These are phyloP conservation scores for Sonneratia caseolaris DNA, from an alignment of 345 rosid genomes.

Conservation along the genomic window DNA sequence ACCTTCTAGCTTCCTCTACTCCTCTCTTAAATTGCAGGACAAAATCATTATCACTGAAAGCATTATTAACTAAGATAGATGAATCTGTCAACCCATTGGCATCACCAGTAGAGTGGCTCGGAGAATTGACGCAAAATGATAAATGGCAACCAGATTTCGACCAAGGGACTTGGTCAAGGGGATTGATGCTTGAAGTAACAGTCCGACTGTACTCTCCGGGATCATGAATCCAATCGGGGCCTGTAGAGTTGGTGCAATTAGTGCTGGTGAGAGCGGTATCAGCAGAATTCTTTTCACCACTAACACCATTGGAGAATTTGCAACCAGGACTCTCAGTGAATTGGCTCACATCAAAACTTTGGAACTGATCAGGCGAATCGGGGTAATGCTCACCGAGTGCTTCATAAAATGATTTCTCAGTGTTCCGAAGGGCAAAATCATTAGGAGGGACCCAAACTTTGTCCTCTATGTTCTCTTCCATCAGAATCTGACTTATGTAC, in stretches of 20 bases:
- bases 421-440: slow-evolving; percentile 47
- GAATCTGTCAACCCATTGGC: neutral
- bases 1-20: slow-evolving; percentile 35
- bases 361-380: slow-evolving; percentile 10
- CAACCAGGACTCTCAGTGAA: slow-evolving; percentile 18
- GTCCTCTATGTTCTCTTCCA: slow-evolving; percentile 19
- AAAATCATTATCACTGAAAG: slow-evolving; percentile 15
- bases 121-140: neutral
- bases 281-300: slow-evolving; percentile 14
- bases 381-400: slow-evolving; percentile 33
- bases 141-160: neutral
- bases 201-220: neutral
- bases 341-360: slow-evolving; percentile 5
- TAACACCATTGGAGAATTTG: slow-evolving; percentile 14
- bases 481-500: no score
- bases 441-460: slow-evolving; percentile 39
- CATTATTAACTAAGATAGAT: neutral
- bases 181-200: neutral
- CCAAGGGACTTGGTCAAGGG: neutral
- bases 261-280: neutral
- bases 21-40: slow-evolving; percentile 30
- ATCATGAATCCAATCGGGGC: neutral
- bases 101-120: neutral
- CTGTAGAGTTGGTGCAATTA: slow-evolving; percentile 11
- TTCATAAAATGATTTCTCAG: slow-evolving; percentile 57